These are phyloP conservation scores for Botrytis byssoidea DNA, from an alignment of 2,329 filamentous ascomycete species.

Conservation along the genomic window DNA sequence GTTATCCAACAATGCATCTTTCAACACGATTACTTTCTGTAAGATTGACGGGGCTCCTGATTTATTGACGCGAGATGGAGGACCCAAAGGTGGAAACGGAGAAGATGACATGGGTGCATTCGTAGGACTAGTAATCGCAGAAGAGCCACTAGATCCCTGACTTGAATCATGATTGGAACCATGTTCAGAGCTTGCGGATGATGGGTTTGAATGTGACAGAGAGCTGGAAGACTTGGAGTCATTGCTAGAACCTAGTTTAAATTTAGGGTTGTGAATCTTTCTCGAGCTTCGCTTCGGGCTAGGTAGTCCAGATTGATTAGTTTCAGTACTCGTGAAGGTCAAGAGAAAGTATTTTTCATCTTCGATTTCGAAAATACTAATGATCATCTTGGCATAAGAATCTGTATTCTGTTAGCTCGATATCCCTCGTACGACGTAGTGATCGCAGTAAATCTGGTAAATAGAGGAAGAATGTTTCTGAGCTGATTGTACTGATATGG, in stretches of 20 bases:
- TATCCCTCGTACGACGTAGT: too few species aligned
- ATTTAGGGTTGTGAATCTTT: background rate
- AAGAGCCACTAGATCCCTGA: conserved; percentile 35
- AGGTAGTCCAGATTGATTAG: conserved; percentile 37
- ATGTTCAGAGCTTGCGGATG: conserved; percentile 33
- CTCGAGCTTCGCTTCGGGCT: conserved; percentile 21
- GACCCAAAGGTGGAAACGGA: conserved; percentile 66
- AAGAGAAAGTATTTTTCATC: conserved; percentile 70
- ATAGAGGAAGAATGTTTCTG: background rate
- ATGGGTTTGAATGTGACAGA: conserved; percentile 31
- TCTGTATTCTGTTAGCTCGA: conserved; percentile 39
- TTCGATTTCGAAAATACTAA: conserved; percentile 70
- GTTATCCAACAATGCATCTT: conserved; percentile 73
- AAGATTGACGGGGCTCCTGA: conserved; percentile 62
- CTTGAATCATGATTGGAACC: conserved; percentile 32
- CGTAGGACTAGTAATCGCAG: conserved; percentile 50
- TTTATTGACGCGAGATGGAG: conserved; percentile 55
- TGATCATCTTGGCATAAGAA: conserved; percentile 69
- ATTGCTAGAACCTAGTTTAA: background rate
- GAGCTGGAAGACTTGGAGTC: background rate
- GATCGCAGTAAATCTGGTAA: background rate
- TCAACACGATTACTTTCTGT: conserved; percentile 72
- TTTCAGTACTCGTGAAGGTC: conserved; percentile 66
- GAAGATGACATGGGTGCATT: conserved; percentile 53
- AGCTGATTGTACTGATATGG: background rate